Percentiles rank a stretch among this genome's conserved stretches.
Evolutionary conservation across 495 filamentous ascomycete species (phyloP).

Genomic region (Tetracladium marchalianum): DNA sequence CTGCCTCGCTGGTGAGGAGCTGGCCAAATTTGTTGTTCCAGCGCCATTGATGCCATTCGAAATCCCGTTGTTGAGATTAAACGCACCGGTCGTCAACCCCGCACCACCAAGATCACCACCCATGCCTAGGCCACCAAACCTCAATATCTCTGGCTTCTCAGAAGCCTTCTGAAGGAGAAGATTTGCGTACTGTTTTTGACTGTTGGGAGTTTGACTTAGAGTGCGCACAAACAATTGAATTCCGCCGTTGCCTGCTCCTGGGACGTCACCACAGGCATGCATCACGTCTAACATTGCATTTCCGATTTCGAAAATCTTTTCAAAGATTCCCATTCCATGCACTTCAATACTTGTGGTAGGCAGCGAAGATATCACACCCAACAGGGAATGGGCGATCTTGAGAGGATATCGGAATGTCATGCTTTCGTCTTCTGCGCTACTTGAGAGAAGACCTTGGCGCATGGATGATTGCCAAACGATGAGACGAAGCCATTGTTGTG

Average conservation of each 20-base stretch:
- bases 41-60: neutral
- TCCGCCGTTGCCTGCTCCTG: constrained; percentile 11
- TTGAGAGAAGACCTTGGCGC: constrained; percentile 39
- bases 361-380: constrained; percentile 40
- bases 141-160: constrained; percentile 15
- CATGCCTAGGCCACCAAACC: neutral
- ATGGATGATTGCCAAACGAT: constrained; percentile 55
- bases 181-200: constrained; percentile 17
- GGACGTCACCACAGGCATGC: constrained; percentile 17
- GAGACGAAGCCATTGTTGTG: constrained; percentile 51
- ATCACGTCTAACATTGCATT: constrained; percentile 48
- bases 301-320: constrained; percentile 48
- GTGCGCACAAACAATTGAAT: constrained; percentile 17
- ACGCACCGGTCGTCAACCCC: too few relatives aligned
- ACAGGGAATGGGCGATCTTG: constrained; percentile 42
- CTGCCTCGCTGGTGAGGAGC: neutral
- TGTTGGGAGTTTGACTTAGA: constrained; percentile 16
- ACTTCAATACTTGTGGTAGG: constrained; percentile 45
- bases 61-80: too few relatives aligned
- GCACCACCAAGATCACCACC: too few relatives aligned
- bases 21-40: neutral
- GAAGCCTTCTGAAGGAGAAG: constrained; percentile 15
- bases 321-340: constrained; percentile 50
- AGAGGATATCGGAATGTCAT: constrained; percentile 51
- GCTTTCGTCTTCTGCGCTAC: constrained; percentile 31